Base-by-base conservation (phyloP, 164 flowering plant species). In the Taxillus chinensis region DNA sequence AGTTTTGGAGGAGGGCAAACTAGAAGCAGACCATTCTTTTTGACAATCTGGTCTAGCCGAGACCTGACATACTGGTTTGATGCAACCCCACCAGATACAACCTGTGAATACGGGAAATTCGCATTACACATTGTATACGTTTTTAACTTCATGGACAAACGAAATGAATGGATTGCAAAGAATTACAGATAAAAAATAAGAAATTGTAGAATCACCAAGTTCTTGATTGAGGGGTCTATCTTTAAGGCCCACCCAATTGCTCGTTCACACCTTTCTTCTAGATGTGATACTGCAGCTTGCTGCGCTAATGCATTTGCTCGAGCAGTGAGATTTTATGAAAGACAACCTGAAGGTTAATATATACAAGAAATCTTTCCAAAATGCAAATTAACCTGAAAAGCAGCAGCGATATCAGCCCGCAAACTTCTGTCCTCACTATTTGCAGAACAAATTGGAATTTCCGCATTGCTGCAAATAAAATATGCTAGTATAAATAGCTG, bases 1-100 rank as follows among this genome's bases (percentile, higher is more conserved):
- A 92, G 96, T 55, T 77, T 75, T 66, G 97, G 97, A 75, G 98
- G 97, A 77, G 98, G 98, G 67, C 98, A 90, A 38, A 93, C 83
- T 67, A 93, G 97, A 59, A 62, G 80, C 70, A 90, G 73, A 59
- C 74, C 76, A 2, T 75, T 83, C 67, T 64, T 79, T 73, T 68
- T 65, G 16, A 79, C 96, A 75, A 90, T 77, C 51, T 70, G 65
- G 70, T 80, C 78, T 58, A 92, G 89, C 63, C 79, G 87, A 65
- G 78, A 63, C 78, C 98, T 82, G 11, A 93, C 90, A 76, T 90
- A 88, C 66, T 83, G 75, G 65, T 93, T 92, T 59, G 97, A 93
- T 67, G 98, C 98, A 74, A 92, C 97, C 45, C 98, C 98, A 48
- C 98, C 98, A 40, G 98, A 85, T 49, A 83, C 90, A 10, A 93